Percentiles rank a stretch among this genome's conserved stretches.
Evolutionary conservation across 2,329 filamentous ascomycete genomes (phyloP).

Genomic region (Nemania abortiva): DNA sequence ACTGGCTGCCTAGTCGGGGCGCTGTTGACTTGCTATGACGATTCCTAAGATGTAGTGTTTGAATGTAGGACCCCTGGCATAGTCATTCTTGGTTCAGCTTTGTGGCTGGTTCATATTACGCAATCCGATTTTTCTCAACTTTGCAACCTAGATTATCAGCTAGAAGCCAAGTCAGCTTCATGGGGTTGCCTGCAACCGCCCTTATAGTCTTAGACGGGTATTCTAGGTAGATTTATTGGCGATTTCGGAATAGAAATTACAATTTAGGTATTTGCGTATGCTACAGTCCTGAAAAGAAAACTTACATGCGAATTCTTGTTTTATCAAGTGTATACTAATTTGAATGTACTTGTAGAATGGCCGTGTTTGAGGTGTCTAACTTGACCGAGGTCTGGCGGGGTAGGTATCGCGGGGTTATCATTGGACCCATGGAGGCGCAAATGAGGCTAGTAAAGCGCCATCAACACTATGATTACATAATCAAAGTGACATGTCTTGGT

Average conservation of each 20-base stretch:
- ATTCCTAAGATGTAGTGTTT: neutral
- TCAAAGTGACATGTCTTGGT: slow-evolving; percentile 48
- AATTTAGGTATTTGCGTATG: neutral
- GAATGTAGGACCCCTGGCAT: neutral
- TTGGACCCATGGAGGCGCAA: no score
- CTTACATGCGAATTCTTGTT: no score
- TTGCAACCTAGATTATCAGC: neutral
- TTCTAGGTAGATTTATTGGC: neutral
- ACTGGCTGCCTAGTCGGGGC: slow-evolving; percentile 18
- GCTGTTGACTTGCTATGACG: neutral
- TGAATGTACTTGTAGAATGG: no score
- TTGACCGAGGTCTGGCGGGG: neutral
- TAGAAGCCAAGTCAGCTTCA: neutral
- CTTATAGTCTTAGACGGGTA: no score
- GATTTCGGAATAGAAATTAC: neutral
- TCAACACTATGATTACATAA: slow-evolving; percentile 2
- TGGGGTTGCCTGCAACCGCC: neutral
- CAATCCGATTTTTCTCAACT: neutral
- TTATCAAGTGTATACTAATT: no score
- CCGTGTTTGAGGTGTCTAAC: no score
- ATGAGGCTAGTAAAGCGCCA: neutral
- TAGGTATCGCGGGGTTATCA: neutral
- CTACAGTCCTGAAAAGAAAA: no score
- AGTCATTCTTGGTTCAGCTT: neutral
- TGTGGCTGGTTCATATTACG: slow-evolving; percentile 6